phyloP scores from a whole-genome alignment of 768 basidiomycete genomes.

The Hygrocybe coccinea region DNA sequence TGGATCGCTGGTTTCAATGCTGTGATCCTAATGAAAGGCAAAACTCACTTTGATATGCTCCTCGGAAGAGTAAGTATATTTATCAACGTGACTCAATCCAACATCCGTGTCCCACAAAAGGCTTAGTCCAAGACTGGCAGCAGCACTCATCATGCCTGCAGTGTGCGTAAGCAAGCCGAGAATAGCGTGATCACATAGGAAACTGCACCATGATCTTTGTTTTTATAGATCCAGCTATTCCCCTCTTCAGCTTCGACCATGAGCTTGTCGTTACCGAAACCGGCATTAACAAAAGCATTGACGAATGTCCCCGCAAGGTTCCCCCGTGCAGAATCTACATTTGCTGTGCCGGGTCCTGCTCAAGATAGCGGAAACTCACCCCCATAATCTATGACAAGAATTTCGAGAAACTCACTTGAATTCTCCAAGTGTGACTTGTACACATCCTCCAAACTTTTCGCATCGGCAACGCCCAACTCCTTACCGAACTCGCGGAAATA shows the following conservation, averaged over 20 bases:
- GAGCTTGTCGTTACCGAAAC: conserved; percentile 96
- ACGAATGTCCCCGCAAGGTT: conserved; percentile 97
- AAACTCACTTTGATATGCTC: conserved; percentile 82
- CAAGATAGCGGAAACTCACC: conserved; percentile 1
- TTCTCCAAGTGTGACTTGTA: conserved; percentile 96
- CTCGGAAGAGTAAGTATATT: conserved; percentile 93
- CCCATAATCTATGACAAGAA: neutral
- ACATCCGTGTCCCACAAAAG: conserved; percentile 95
- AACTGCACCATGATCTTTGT: conserved; percentile 87
- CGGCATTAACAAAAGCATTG: conserved; percentile 98
- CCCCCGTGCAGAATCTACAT: conserved; percentile 88
- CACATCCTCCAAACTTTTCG: conserved; percentile 92
- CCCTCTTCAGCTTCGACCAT: conserved; percentile 97
- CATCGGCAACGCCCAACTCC: conserved; percentile 83
- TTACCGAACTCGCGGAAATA: conserved; percentile 91
- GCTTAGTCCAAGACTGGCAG: conserved; percentile 89
- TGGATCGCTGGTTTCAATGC: conserved; percentile 20
- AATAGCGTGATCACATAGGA: neutral
- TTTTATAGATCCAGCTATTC: conserved; percentile 99
- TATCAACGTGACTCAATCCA: conserved; percentile 92
- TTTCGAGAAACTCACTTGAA: conserved; percentile 48
- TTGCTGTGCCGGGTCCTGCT: conserved; percentile 62
- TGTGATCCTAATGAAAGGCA: neutral
- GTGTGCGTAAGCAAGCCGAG: neutral
- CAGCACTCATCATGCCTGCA: conserved; percentile 90